Conservation (phyloP, 768 basidiomycete species). For the Mycena metata region DNA sequence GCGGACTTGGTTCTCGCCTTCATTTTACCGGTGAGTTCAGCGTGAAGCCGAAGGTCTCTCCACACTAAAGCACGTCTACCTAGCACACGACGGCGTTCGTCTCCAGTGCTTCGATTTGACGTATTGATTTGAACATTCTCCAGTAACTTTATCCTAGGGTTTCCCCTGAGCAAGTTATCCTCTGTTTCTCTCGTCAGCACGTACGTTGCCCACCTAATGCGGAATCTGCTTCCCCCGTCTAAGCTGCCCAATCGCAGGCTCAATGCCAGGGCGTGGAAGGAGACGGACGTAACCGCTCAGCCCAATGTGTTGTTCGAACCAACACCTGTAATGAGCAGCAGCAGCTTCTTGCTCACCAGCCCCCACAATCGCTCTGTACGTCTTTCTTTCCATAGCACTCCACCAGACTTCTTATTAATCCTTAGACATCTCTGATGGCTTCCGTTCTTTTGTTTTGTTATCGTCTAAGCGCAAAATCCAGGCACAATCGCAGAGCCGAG, state of each 20-base stretch:
- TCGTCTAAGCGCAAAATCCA: too few species aligned
- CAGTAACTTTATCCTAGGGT: constrained; percentile 35
- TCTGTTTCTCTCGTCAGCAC: constrained; percentile 36
- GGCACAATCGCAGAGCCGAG: too few species aligned
- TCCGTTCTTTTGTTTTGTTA: too few species aligned
- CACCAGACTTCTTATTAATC: too few species aligned
- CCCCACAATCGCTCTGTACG: too few species aligned
- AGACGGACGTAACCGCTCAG: background rate
- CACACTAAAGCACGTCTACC: too few species aligned
- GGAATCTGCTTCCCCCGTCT: background rate
- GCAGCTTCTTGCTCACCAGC: too few species aligned
- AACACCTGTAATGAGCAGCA: background rate
- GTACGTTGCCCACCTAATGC: constrained; percentile 5
- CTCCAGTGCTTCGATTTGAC: background rate
- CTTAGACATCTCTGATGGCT: too few species aligned
- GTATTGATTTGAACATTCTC: too few species aligned
- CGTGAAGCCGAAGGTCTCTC: too few species aligned
- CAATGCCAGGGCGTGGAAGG: constrained; percentile 35
- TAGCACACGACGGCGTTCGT: constrained; percentile 14
- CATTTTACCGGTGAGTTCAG: background rate
- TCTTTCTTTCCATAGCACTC: too few species aligned
- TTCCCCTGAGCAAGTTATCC: constrained; percentile 33
- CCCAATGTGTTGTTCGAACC: constrained; percentile 27
- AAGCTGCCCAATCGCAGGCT: background rate
- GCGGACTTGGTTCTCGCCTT: constrained; percentile 28